A percentile compares a stretch with the other conserved stretches of the same genome.
These are phyloP conservation scores for Neofusicoccum cordaticola DNA, from an alignment of 2,329 filamentous ascomycete species.

Conservation along the genomic window DNA sequence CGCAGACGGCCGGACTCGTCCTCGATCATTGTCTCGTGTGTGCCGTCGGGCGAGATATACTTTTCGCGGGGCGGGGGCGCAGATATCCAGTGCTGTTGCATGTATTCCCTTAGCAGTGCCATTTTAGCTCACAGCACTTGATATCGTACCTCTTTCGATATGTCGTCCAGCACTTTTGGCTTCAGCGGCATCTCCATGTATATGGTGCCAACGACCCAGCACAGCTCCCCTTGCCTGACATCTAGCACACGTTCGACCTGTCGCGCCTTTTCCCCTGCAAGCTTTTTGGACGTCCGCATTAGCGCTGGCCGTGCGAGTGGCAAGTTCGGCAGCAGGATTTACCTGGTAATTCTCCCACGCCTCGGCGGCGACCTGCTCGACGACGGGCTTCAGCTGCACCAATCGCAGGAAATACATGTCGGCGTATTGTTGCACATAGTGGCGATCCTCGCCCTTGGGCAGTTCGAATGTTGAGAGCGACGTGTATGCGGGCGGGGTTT, in stretches of 20 bases:
- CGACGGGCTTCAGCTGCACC: constrained; percentile 78
- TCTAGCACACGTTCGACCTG: constrained; percentile 87
- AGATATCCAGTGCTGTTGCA: constrained; percentile 75
- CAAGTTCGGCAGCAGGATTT: constrained; percentile 19
- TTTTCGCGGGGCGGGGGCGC: constrained; percentile 74
- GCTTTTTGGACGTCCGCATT: constrained; percentile 28
- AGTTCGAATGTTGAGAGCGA: constrained; percentile 74
- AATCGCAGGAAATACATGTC: constrained; percentile 97
- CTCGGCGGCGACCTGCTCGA: constrained; percentile 69
- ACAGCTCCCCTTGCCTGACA: constrained; percentile 90
- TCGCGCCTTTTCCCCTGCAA: constrained; percentile 72
- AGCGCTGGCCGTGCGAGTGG: not conserved
- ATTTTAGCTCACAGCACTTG: not conserved
- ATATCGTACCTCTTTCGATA: constrained; percentile 75
- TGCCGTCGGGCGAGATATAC: constrained; percentile 63
- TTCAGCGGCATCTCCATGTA: constrained; percentile 98
- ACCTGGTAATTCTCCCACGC: constrained; percentile 74
- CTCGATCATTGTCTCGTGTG: constrained; percentile 75
- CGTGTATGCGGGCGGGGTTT: constrained; percentile 61
- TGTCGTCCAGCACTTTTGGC: constrained; percentile 92
- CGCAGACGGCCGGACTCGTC: constrained; percentile 90
- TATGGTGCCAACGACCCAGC: constrained; percentile 91
- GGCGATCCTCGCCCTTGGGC: constrained; percentile 58
- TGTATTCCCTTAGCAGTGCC: not conserved
- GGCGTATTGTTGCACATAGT: constrained; percentile 92